phyloP scores from a whole-genome alignment of 2,329 filamentous ascomycete genomes.

The Cercospora zeina region DNA sequence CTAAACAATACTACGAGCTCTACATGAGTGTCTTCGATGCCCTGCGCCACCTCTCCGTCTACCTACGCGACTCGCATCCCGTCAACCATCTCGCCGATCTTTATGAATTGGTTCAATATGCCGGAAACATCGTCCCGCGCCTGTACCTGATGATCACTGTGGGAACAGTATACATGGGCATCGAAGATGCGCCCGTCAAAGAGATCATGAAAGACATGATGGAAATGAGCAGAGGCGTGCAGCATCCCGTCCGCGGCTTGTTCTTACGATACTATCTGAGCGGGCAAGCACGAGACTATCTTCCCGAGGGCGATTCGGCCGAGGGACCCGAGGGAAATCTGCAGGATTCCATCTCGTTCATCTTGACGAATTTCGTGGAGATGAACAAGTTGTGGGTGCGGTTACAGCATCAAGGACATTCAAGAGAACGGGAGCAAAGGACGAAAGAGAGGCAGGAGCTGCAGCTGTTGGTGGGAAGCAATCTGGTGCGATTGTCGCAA shows the following conservation, averaged over 20 bases:
- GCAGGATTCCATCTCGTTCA: constrained; percentile 96
- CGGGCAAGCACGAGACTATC: constrained; percentile 85
- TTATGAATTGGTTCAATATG: constrained; percentile 97
- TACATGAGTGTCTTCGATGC: constrained; percentile 99
- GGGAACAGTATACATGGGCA: constrained; percentile 97
- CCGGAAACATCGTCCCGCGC: constrained; percentile 93
- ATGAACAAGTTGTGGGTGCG: constrained; percentile 99
- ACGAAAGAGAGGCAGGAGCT: constrained; percentile 94
- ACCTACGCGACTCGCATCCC: constrained; percentile 94
- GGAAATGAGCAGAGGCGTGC: constrained; percentile 98
- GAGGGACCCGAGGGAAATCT: constrained; percentile 94
- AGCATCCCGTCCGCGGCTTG: constrained; percentile 91
- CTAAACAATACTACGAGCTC: constrained; percentile 99
- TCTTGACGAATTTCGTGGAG: constrained; percentile 97
- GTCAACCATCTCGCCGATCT: constrained; percentile 97
- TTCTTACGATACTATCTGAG: constrained; percentile 96
- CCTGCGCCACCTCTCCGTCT: constrained; percentile 90
- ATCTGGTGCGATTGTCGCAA: constrained; percentile 91
- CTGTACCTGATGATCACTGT: constrained; percentile 99
- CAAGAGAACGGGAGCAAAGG: constrained; percentile 86
- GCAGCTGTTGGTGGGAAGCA: constrained; percentile 92
- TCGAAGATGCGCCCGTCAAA: constrained; percentile 96
- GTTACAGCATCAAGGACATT: constrained; percentile 95
- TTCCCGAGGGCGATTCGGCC: constrained; percentile 71
- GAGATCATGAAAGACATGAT: constrained; percentile 99